A percentile compares a stretch with the other conserved stretches of the same genome.
phyloP scores from a whole-genome alignment of 768 basidiomycete genomes.

The Mycena belliarum region DNA sequence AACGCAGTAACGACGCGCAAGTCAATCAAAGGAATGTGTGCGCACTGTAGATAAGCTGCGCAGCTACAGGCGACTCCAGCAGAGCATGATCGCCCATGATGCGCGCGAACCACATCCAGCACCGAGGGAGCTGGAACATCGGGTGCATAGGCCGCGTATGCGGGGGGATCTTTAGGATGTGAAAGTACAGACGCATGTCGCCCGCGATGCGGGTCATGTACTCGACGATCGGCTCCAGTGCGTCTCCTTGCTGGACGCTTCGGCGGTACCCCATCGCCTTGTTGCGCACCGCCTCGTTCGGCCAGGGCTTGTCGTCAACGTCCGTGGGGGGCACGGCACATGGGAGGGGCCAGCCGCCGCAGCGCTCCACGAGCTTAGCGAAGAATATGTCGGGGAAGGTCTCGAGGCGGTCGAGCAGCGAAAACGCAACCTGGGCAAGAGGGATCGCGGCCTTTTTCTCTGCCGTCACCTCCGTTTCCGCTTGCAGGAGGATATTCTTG shows the following conservation, averaged over 20 bases:
- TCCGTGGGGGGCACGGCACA: conserved; percentile 55
- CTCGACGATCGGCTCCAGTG: conserved; percentile 60
- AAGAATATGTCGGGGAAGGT: conserved; percentile 78
- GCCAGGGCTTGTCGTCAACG: conserved; percentile 50
- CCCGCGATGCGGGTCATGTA: conserved; percentile 72
- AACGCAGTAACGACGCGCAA: background rate
- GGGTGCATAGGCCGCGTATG: conserved; percentile 42
- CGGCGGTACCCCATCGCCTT: conserved; percentile 63
- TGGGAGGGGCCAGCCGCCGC: conserved; percentile 88
- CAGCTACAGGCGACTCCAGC: conserved; percentile 58
- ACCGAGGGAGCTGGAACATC: conserved; percentile 62
- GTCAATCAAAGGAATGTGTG: conserved; percentile 11
- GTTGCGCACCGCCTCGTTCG: conserved; percentile 34
- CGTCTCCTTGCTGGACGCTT: conserved; percentile 35
- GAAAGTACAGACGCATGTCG: conserved; percentile 85
- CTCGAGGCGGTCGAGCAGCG: conserved; percentile 58
- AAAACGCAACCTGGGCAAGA: conserved; percentile 74
- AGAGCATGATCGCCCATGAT: conserved; percentile 54
- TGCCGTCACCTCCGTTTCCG: conserved; percentile 90
- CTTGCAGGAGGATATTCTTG: conserved; percentile 87
- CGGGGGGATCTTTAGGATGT: conserved; percentile 55
- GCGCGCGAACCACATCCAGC: conserved; percentile 75
- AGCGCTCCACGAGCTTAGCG: conserved; percentile 81
- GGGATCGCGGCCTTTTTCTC: conserved; percentile 85
- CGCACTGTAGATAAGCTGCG: conserved; percentile 71